Conservation (phyloP, 2,329 filamentous ascomycete species). For the Phaeophleospora eucalypticola region DNA sequence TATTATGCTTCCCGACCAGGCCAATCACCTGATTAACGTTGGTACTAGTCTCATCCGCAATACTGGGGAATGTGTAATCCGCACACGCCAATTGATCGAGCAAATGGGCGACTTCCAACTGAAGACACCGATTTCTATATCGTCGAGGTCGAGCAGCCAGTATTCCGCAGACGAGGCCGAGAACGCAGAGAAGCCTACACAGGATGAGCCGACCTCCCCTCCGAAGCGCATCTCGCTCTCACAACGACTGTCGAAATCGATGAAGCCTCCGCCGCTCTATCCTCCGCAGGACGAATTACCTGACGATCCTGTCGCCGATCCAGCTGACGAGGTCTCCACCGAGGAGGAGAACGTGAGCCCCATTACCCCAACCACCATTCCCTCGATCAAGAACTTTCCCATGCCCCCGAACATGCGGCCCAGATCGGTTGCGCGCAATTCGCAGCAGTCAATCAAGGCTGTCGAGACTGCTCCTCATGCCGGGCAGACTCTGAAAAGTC, state of each 20-base stretch:
- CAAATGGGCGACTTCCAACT: constrained; percentile 52
- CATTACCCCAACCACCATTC: constrained; percentile 3
- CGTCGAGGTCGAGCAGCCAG: constrained; percentile 4
- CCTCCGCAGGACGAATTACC: background rate
- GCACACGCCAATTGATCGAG: constrained; percentile 80
- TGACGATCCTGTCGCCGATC: background rate
- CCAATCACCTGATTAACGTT: constrained; percentile 25
- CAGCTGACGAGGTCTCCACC: background rate
- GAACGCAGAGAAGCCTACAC: background rate
- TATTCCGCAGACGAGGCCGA: background rate
- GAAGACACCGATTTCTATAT: constrained; percentile 4
- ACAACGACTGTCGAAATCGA: constrained; percentile 18
- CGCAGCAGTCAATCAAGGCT: constrained; percentile 13
- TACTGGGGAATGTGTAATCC: constrained; percentile 85
- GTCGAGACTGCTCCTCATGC: background rate
- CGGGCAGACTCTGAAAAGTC: constrained; percentile 16
- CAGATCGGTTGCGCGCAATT: constrained; percentile 13
- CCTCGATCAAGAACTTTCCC: constrained; percentile 10
- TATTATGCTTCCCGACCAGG: constrained; percentile 63
- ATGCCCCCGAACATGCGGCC: constrained; percentile 9
- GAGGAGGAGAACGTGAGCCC: background rate
- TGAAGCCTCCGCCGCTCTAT: constrained; percentile 14
- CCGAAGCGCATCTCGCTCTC: constrained; percentile 20
- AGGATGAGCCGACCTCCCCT: constrained; percentile 3
- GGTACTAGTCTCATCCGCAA: constrained; percentile 57